Evolutionary conservation across 129 eudicot genomes (phyloP).

Genomic region (Flaveria robusta): DNA sequence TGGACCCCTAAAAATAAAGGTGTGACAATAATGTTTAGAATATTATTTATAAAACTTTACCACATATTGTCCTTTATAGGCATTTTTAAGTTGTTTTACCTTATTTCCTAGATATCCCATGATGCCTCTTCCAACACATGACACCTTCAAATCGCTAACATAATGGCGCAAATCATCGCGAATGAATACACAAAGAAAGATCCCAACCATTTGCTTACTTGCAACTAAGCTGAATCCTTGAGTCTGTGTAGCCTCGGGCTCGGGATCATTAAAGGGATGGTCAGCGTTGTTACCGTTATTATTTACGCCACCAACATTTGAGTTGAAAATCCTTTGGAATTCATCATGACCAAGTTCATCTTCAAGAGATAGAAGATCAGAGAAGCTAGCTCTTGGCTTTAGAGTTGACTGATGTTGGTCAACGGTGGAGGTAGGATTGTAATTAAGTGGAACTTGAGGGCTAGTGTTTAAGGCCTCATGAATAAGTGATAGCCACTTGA

Average conservation of each 20-base stretch:
- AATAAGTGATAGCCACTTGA: constrained; percentile 73
- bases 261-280: constrained; percentile 6
- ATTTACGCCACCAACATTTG: not conserved
- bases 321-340: constrained; percentile 27
- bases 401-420: constrained; percentile 33
- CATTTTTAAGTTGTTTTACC: constrained; percentile 39
- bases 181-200: constrained; percentile 70
- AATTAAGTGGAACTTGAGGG: constrained; percentile 29
- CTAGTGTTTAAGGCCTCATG: constrained; percentile 56
- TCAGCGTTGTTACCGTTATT: constrained; percentile 1
- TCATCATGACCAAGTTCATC: constrained; percentile 42
- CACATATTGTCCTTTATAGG: not conserved
- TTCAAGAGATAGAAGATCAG: constrained; percentile 51
- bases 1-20: constrained; percentile 57
- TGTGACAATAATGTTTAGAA: not conserved
- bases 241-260: not conserved
- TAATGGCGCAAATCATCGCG: constrained; percentile 54
- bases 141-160: constrained; percentile 58
- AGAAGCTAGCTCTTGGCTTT: constrained; percentile 60
- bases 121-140: constrained; percentile 87
- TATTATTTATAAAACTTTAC: not conserved
- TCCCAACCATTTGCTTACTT: constrained; percentile 92
- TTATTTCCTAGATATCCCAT: constrained; percentile 97
- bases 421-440: constrained; percentile 28
- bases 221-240: constrained; percentile 55